Evolutionary conservation across 495 filamentous ascomycete species (phyloP), one percentile per base, ranked within the genome.

Genomic region (Aspergillus hancockii): DNA sequence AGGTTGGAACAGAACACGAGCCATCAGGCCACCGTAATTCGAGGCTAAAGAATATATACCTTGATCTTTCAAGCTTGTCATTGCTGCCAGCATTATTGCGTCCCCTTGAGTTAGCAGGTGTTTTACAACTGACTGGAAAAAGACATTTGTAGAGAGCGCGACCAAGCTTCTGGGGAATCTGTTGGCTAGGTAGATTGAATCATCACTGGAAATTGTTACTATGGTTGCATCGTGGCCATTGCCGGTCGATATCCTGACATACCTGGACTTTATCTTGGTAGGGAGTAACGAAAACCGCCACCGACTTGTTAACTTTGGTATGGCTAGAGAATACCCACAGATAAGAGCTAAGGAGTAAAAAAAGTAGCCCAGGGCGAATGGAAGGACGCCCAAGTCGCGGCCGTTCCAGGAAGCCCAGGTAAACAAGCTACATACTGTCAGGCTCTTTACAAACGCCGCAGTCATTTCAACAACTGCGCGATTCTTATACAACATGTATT

Each of bases 21-120:
- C 94, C 52, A 95, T 72, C 3, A 99, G 83, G 8, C 91, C 89
- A 41, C 95, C 94, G 76, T 99, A 99, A 67, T 97, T 97, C 52
- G 90, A 87, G 30, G 93, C 94, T 3, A 99, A 80, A 0, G 92
- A 89, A 72, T 98, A 99, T 18, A 91, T 86, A n/a, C 94, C 94
- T 75, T 98, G 93, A 12, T 91, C 89, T 38, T 82, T 77, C 6
- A 91, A 80, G 2, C 87, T 84, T 23, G 91, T 86, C 57, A 98
- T 76, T 50, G 84, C 73, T 28, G 89, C 83, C 34, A 99, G 88
- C 31, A 98, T 83, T 67, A 97, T 83, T 10, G 90, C 88, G 79
- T 99, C 94, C 30, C 93, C 94, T 73, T 96, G 91, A 0, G 95
- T 98, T 23, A 98, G 84, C 55, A 98, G 58, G 71, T 97, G 92